These are phyloP conservation scores for Pichia sp. DNA, from an alignment of 1,139 yeast species.

Conservation along the genomic window DNA sequence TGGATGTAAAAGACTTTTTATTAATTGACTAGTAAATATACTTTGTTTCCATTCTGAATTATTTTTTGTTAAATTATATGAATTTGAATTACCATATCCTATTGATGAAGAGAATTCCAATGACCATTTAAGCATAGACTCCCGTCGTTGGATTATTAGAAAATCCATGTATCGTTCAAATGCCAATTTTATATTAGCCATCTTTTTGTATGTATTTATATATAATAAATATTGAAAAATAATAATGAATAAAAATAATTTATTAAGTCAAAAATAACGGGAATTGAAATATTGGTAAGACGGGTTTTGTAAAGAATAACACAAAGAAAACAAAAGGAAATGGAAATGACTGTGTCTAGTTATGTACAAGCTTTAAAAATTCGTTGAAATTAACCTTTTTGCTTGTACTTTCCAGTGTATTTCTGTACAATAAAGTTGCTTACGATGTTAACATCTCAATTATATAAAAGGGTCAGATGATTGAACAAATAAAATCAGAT, in stretches of 20 bases:
- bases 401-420: too few relatives aligned
- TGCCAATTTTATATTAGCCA: constrained; percentile 23
- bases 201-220: constrained; percentile 3
- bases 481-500: not conserved
- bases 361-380: too few relatives aligned
- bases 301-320: too few relatives aligned
- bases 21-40: not conserved
- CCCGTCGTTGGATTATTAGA: constrained; percentile 20
- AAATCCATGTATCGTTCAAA: constrained; percentile 23
- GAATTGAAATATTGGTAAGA: not conserved
- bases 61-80: too few relatives aligned
- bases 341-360: too few relatives aligned
- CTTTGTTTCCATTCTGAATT: not conserved
- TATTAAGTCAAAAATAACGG: not conserved
- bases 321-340: too few relatives aligned
- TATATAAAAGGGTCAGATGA: too few relatives aligned
- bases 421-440: too few relatives aligned
- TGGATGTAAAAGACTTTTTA: constrained; percentile 1
- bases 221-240: not conserved
- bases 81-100: too few relatives aligned
- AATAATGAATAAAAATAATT: too few relatives aligned
- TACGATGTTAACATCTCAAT: too few relatives aligned
- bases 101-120: constrained; percentile 8
- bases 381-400: too few relatives aligned
- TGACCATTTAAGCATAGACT: constrained; percentile 25